Evolutionary conservation across 2,329 filamentous ascomycete genomes (phyloP), one percentile per base, ranked within the genome.

Genomic region (Cordyceps fumosorosea): DNA sequence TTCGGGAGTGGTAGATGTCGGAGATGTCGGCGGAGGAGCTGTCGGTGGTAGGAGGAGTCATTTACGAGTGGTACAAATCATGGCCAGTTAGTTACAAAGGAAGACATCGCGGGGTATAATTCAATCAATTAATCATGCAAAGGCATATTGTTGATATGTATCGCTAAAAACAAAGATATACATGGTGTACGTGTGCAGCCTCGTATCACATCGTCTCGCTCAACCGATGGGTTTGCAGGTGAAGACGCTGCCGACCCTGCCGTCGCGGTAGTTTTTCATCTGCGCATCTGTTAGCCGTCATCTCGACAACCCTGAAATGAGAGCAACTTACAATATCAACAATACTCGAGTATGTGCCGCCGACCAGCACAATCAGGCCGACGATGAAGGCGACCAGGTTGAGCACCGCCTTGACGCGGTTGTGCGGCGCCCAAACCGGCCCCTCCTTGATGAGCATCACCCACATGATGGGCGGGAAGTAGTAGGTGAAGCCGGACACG

Each of bases 1-100:
- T 89, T 56, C 76, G 87, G 55, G 88, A 90, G 71, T 90, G 88
- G 88, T 90, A 78, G 51, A 8, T 40, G 29, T 8, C 18, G n/a
- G n/a, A 32, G 29, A 32, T 32, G n/a, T n/a, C 29, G 29, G 29
- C 29, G n/a, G n/a, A n/a, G n/a, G n/a, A n/a, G n/a, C n/a, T n/a
- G n/a, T n/a, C n/a, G n/a, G n/a, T n/a, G n/a, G 29, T 5, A 8
- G 29, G 29, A 32, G 29, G 8, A 32, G 29, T 32, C 5, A 32
- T 32, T 4, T 32, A n/a, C 29, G 29, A 5, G 29, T 4, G 29
- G 29, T 32, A 32, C 8, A 32, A n/a, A n/a, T n/a, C n/a, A n/a
- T n/a, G n/a, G n/a, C n/a, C n/a, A n/a, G n/a, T n/a, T n/a, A n/a
- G n/a, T n/a, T n/a, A n/a, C n/a, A n/a, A n/a, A n/a, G n/a, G n/a